Base-by-base conservation (phyloP, 1,284 basidiomycete species). In the Cutaneotrichosporon cutaneum region DNA sequence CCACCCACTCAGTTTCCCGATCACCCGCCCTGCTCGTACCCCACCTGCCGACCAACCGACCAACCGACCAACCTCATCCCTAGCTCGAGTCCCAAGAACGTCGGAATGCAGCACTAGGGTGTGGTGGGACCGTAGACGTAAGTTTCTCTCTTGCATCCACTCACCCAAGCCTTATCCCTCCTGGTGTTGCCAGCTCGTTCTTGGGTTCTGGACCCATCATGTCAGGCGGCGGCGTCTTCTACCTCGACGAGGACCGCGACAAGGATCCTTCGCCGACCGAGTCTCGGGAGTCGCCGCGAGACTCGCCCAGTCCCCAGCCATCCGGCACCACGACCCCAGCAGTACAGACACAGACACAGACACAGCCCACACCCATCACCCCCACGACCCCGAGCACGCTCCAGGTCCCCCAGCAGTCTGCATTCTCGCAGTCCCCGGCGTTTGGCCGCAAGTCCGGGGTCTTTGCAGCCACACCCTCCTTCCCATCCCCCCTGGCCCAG, bases 391-490 rank as follows among this genome's bases (percentile, higher is more conserved):
- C 61, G 0, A 52, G 68, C 13, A 54, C 64, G 5, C 60, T 70
- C 2, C 69, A 69, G 30, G 64, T 70, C 5, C 52, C 64, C 18
- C 45, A 54, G 39, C 30, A 65, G 11, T 69, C 60, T 16, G 63
- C 42, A 59, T 67, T 42, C 58, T 69, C 73, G 0, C 70, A 70
- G 24, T 52, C 65, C 24, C 30, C 55, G 61, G 63, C 71, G 1
- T 69, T 71, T 48, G 72, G 71, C 48, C 69, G 75, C 45, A 75
- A 73, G 59, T 70, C 73, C 52, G 68, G 68, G 2, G 68, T 67
- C 4, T 79, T 78, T 60, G 77, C 70, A 2, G 73, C 77, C 0
- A 77, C 77, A 0, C 77, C 77, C 2, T 77, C 77, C 0, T 78
- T 78, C 60, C 77, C 77, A 5, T 77, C 76, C 0, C 77, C 77